Conservation (phyloP, 768 basidiomycete species). For the Chalciporus chontae region DNA sequence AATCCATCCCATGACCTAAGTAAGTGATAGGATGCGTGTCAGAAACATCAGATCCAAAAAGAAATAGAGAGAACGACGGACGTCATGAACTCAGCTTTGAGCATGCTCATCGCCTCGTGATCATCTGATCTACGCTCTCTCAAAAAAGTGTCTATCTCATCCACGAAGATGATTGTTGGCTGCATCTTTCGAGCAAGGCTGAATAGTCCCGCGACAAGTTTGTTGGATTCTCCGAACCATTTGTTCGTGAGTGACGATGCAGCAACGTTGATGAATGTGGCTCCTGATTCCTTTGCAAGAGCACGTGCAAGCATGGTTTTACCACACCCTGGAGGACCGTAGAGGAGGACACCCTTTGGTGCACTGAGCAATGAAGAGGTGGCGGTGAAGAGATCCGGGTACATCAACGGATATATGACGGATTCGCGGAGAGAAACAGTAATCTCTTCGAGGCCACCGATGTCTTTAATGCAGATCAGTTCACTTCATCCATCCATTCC, state of each 20-base stretch:
- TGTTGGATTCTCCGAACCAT: slow-evolving; percentile 91
- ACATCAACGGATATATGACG: slow-evolving; percentile 91
- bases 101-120: slow-evolving; percentile 98
- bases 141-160: slow-evolving; percentile 96
- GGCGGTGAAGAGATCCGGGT: slow-evolving; percentile 81
- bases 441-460: slow-evolving; percentile 92
- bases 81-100: slow-evolving; percentile 97
- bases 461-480: slow-evolving; percentile 44
- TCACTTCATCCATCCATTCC: too few relatives aligned
- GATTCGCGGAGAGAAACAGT: slow-evolving; percentile 89
- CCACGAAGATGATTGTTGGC: slow-evolving; percentile 96
- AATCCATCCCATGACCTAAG: slow-evolving; percentile 92
- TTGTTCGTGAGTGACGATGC: slow-evolving; percentile 73
- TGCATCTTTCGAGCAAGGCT: slow-evolving; percentile 91
- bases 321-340: slow-evolving; percentile 96
- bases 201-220: slow-evolving; percentile 92
- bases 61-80: slow-evolving; percentile 34
- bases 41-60: slow-evolving; percentile 1
- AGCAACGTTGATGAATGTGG: slow-evolving; percentile 91
- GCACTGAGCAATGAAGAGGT: slow-evolving; percentile 82
- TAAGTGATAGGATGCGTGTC: slow-evolving; percentile 24
- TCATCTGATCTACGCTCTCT: slow-evolving; percentile 84
- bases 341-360: slow-evolving; percentile 93
- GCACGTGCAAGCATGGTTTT: slow-evolving; percentile 99
- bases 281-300: slow-evolving; percentile 93